These are phyloP conservation scores for Aspergillus texensis DNA, from an alignment of 2,329 filamentous ascomycete genomes.

Conservation along the genomic window DNA sequence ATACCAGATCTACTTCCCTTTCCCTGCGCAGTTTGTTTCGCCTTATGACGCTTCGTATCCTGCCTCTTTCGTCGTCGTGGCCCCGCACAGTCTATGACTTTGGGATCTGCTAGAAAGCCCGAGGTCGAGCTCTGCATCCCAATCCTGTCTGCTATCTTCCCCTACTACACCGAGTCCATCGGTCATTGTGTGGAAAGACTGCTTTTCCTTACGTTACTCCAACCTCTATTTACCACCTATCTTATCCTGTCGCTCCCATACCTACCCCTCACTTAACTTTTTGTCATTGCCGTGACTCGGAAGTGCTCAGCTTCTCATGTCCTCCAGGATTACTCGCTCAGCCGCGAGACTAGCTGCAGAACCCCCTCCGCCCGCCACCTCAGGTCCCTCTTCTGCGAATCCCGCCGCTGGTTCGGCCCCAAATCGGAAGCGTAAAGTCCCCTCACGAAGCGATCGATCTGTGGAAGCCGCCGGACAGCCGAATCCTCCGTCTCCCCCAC, in stretches of 20 bases:
- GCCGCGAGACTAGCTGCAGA: conserved; percentile 85
- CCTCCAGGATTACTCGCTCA: conserved; percentile 93
- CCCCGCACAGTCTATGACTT: conserved; percentile 8
- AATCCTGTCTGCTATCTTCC: conserved; percentile 1
- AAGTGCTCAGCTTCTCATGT: conserved; percentile 72
- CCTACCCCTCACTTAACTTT: conserved; percentile 5
- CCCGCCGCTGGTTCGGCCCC: conserved; percentile 49
- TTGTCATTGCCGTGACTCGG: conserved; percentile 14
- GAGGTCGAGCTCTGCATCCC: conserved; percentile 5
- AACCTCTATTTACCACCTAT: background rate
- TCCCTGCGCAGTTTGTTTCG: conserved; percentile 6
- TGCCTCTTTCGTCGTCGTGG: conserved; percentile 8
- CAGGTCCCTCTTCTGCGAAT: conserved; percentile 41
- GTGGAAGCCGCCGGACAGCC: conserved; percentile 39
- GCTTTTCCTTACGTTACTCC: background rate
- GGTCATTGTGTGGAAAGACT: background rate
- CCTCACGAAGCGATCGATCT: conserved; percentile 53
- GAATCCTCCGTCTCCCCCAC: conserved; percentile 43
- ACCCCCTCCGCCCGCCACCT: conserved; percentile 47
- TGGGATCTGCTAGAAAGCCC: conserved; percentile 7
- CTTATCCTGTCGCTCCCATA: background rate
- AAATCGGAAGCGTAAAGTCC: conserved; percentile 76
- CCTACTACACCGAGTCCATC: background rate
- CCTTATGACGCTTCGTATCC: conserved; percentile 4
- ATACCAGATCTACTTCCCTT: conserved; percentile 28